Evolutionary conservation across 805 yeast species (phyloP), one percentile per base, ranked within the genome.

Genomic region (Monosporozyma unispora): DNA sequence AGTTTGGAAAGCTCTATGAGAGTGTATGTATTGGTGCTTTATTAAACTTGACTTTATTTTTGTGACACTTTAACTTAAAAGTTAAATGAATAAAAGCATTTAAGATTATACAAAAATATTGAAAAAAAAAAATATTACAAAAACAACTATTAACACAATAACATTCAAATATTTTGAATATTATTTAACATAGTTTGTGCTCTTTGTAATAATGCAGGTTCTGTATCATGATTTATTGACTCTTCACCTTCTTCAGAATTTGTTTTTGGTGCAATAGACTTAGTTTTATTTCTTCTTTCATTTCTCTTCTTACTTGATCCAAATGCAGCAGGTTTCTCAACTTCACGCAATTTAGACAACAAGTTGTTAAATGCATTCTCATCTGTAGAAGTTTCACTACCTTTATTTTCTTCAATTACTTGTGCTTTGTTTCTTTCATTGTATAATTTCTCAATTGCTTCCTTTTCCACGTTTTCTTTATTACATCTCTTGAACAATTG

Each of bases 361-460:
- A 64, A 48, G 28, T 46, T 43, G 46, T 63, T 66, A 4, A 64
- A 64, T 1, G 60, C 57, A 45, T 12, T 31, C 16, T 31, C 35
- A 14, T 14, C 35, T 12, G 12, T 31, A 8, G 16, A 31, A 14
- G 35, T 14, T 12, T 16, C n/a, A n/a, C 35, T 12, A 14, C 35
- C 7, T n/a, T 31, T 14, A 5, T n/a, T 31, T 12, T 31, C 35
- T 12, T 31, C 35, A 4, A 31, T 3, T 14, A 31, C 35, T 11
- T 35, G 39, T 8, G 39, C 7, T 18, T 16, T 35, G 22, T 16
- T 35, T 59, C 63, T 69, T 54, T 77, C 81, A 57, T 82, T 83
- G 56, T 80, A 82, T 4, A 82, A 70, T 45, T 80, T 71, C 41
- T 79, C 73, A 56, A 83, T 85, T 57, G 83, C 90, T 62, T 85